Evolutionary conservation across 2,329 filamentous ascomycete species (phyloP), one percentile per base, ranked within the genome.

Genomic region (Cordyceps tenuipes): DNA sequence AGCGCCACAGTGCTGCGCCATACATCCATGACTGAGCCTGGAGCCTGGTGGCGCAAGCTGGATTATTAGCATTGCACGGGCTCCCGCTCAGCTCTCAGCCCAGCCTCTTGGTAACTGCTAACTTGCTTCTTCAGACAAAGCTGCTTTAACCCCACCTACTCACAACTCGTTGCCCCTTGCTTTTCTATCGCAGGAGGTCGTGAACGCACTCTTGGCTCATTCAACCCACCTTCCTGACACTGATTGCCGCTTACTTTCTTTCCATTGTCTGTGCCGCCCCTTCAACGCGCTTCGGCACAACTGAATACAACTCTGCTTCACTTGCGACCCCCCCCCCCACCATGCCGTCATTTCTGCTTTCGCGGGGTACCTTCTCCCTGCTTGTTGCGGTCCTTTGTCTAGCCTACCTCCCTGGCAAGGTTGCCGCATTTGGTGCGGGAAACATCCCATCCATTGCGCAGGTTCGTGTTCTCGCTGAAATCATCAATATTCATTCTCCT

Each of bases 401-500:
- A 61, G 70, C 83, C n/a, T 66, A 86, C 50, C 73, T 87, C 55
- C 82, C 83, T 23, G 76, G 77, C 57, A 79, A 77, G 63, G 83
- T 77, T 3, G 76, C 76, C 23, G 86, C 86, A 4, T 89, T 89
- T 68, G 86, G 86, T 29, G 86, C 86, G 39, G 86, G 86, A 60
- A 89, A 89, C 68, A 89, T 89, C 62, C 86, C 86, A n/a, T 85
- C 82, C 21, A 85, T 85, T 64, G 73, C 77, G 15, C 75, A 77
- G 70, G 75, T 76, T 61, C 7, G 63, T 36, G 13, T 36, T 23
- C 34, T n/a, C 23, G 23, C 3, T n/a, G 46, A 26, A 31, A 50
- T 56, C 52, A 23, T 54, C 41, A 12, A 21, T 13, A n/a, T 29
- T 43, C 39, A 48, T 6, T 29, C 50, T 34, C 12, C 56, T 61